Evolutionary conservation across 2,329 filamentous ascomycete genomes (phyloP).

Genomic region (Penicillium sp.): DNA sequence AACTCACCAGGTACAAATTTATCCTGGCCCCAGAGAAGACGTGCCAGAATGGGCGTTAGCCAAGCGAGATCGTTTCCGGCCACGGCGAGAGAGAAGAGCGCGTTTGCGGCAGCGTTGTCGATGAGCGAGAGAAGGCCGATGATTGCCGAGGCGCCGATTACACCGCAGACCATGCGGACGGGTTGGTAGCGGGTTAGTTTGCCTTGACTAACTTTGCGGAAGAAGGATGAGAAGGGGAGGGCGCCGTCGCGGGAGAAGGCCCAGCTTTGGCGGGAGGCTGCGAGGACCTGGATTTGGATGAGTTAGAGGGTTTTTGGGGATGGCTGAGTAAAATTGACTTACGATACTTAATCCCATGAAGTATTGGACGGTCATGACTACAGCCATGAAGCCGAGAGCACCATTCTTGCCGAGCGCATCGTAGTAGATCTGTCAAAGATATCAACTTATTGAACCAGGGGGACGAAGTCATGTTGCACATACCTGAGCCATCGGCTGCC

Average conservation of each 20-base stretch:
- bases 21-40: constrained; percentile 62
- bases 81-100: constrained; percentile 60
- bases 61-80: constrained; percentile 66
- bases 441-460: neutral
- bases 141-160: constrained; percentile 57
- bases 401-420: constrained; percentile 66
- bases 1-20: constrained; percentile 65
- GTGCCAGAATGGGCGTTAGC: constrained; percentile 62
- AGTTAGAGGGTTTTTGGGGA: neutral
- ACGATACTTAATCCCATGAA: constrained; percentile 65
- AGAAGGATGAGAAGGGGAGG: constrained; percentile 63
- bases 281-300: constrained; percentile 51
- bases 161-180: constrained; percentile 63
- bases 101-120: constrained; percentile 60
- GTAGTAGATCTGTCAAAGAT: constrained; percentile 59
- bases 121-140: constrained; percentile 65
- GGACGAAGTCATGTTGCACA: constrained; percentile 1
- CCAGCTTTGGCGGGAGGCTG: constrained; percentile 65
- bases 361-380: constrained; percentile 67
- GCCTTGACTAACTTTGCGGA: constrained; percentile 60
- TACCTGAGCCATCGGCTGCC: constrained; percentile 64
- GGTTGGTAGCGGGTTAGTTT: constrained; percentile 60
- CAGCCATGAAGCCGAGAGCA: constrained; percentile 63
- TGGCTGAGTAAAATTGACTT: constrained; percentile 22
- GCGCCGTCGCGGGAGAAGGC: constrained; percentile 67